Base-by-base conservation (phyloP, 106 monocot species). In the Triglochin maritima region DNA sequence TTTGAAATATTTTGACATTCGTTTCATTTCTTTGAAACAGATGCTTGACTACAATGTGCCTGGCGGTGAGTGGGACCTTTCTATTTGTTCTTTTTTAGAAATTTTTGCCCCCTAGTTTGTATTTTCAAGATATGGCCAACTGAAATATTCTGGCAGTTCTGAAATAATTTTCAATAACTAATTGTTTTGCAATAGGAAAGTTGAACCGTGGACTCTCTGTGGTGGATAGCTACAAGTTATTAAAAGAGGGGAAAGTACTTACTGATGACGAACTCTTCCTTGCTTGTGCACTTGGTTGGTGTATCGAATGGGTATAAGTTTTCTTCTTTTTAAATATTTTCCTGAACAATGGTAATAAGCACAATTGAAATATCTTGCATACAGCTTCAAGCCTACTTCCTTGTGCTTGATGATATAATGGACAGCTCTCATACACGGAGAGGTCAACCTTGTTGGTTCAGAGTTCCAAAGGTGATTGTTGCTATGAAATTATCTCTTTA, bases 41-140 rank as follows among this genome's bases (percentile, higher is more conserved):
- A 87, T 96, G 96, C 72, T 96, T 61, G 96, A 96, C 75, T 96
- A 96, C 77, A 96, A 88, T 80, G 96, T 96, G 59, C 96, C 88
- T 62, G 88, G 91, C 80, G 96, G 96, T 96, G 72, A 84, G 82
- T 16, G 53, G 50, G 45, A 41, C 29, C 29, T 29, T 29, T 29
- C 29, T 29, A 29, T 29, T 29, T 0, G 1, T 29, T 29, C 29
- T 29, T 29, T 29, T 29, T 29, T 13, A 14, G 13, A 45, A 6
- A 64, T 14, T 2, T 2, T n/a, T 17, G 44, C 47, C 5, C 15
- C 49, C 13, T 48, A 12, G 10, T 64, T 69, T 64, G 50, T 12
- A 41, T 65, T 14, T 14, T 0, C 6, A 59, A 44, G 48, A 47
- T 15, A 72, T 50, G 65, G 58, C 2, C 55, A 17, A 55, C 15